phyloP scores from a whole-genome alignment of 306 rosid genomes.

The Quercus rubra region DNA sequence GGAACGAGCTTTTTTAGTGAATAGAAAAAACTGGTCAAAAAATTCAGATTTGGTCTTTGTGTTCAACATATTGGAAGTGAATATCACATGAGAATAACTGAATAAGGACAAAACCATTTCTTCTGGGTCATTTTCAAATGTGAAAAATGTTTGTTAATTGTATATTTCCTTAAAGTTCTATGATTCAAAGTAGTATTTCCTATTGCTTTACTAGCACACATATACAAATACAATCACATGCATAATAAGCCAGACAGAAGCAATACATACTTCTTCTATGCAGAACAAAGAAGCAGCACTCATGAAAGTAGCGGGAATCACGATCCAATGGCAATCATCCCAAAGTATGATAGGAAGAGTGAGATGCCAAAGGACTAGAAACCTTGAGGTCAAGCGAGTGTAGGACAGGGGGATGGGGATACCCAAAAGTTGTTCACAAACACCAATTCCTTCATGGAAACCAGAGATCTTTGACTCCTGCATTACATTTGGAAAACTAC shows the following conservation, averaged over 20 bases:
- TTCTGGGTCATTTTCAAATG: no score
- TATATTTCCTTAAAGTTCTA: no score
- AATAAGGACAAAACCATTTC: no score
- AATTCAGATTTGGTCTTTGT: no score
- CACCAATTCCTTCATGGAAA: conserved; percentile 87
- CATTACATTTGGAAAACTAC: conserved; percentile 15
- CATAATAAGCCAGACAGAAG: conserved; percentile 4
- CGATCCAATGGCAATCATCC: conserved; percentile 97
- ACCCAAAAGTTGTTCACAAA: conserved; percentile 86
- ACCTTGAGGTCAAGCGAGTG: conserved; percentile 90
- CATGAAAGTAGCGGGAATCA: conserved; percentile 86
- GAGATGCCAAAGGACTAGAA: conserved; percentile 86
- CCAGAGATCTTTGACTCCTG: conserved; percentile 74
- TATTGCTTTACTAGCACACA: background rate
- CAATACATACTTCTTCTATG: conserved; percentile 75
- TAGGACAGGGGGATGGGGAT: conserved; percentile 89
- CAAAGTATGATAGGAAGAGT: conserved; percentile 91
- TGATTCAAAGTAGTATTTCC: no score
- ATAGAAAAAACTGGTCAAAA: no score
- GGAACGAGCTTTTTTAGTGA: no score
- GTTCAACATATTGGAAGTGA: no score
- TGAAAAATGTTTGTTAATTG: no score
- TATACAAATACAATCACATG: conserved; percentile 9
- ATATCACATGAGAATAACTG: no score
- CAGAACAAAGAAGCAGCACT: conserved; percentile 96